These are phyloP conservation scores for Calonectria honghensis DNA, from an alignment of 2,329 filamentous ascomycete species.

Conservation along the genomic window DNA sequence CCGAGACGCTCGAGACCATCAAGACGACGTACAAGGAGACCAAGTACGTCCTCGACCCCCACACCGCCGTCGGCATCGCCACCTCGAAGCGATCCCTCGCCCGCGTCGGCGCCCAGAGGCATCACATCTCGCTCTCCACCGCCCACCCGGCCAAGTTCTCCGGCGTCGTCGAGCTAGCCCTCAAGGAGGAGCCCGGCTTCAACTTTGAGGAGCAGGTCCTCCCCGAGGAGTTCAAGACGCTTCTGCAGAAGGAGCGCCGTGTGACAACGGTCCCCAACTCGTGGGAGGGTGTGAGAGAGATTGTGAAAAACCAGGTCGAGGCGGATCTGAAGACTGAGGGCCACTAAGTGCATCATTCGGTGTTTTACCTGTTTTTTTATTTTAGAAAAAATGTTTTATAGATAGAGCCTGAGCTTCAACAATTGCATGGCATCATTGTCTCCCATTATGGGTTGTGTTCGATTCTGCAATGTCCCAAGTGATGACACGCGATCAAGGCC, in stretches of 20 bases:
- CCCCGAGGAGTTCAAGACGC: constrained; percentile 86
- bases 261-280: constrained; percentile 81
- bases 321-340: constrained; percentile 70
- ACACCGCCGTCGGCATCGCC: constrained; percentile 90
- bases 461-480: background rate
- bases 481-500: background rate
- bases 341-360: constrained; percentile 29
- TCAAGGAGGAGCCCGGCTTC: constrained; percentile 83
- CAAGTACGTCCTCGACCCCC: constrained; percentile 92
- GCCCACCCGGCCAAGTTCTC: constrained; percentile 98
- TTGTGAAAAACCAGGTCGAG: constrained; percentile 85
- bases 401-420: constrained; percentile 11
- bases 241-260: constrained; percentile 84
- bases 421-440: background rate
- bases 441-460: background rate
- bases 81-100: constrained; percentile 82
- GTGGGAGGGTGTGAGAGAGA: constrained; percentile 84
- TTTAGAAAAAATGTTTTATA: constrained; percentile 18
- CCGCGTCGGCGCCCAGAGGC: constrained; percentile 70
- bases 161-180: constrained; percentile 86
- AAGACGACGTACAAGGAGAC: constrained; percentile 73
- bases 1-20: constrained; percentile 80
- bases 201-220: constrained; percentile 84
- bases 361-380: background rate
- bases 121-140: constrained; percentile 91